Evolutionary conservation across 768 basidiomycete genomes (phyloP).

Genomic region (Calocybe indica): DNA sequence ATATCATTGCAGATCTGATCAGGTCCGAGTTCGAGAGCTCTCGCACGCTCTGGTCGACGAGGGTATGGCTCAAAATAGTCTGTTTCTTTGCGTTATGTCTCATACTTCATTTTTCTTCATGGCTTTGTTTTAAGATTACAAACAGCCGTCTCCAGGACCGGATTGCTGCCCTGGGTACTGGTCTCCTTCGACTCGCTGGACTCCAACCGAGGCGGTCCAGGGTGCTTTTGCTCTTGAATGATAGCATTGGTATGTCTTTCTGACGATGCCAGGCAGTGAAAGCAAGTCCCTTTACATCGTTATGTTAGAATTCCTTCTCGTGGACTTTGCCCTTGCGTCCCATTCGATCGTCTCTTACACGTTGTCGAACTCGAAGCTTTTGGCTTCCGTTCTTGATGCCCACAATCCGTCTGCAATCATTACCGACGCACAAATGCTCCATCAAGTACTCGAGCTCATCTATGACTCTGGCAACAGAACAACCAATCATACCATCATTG

Average conservation of each 20-base stretch:
- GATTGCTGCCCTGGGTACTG: slow-evolving; percentile 67
- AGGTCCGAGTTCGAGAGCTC: slow-evolving; percentile 59
- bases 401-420: slow-evolving; percentile 74
- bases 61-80: slow-evolving; percentile 33
- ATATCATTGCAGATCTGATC: slow-evolving; percentile 61
- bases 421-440: slow-evolving; percentile 59
- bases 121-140: slow-evolving; percentile 47
- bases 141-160: slow-evolving; percentile 68
- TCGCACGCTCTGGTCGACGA: slow-evolving; percentile 76
- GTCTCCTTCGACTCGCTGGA: slow-evolving; percentile 51
- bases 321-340: slow-evolving; percentile 72
- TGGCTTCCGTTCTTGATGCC: slow-evolving; percentile 57
- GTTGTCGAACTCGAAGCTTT: slow-evolving; percentile 50
- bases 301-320: slow-evolving; percentile 63
- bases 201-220: slow-evolving; percentile 55
- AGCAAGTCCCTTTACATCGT: background rate
- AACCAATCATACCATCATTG: slow-evolving; percentile 53
- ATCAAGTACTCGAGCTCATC: slow-evolving; percentile 64
- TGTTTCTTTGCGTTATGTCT: background rate
- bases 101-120: no score
- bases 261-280: background rate
- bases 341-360: slow-evolving; percentile 67
- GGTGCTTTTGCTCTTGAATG: slow-evolving; percentile 74
- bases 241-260: slow-evolving; percentile 55
- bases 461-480: slow-evolving; percentile 49